These are phyloP conservation scores for Tricholoma matsutake DNA, from an alignment of 768 basidiomycete genomes.

Conservation along the genomic window DNA sequence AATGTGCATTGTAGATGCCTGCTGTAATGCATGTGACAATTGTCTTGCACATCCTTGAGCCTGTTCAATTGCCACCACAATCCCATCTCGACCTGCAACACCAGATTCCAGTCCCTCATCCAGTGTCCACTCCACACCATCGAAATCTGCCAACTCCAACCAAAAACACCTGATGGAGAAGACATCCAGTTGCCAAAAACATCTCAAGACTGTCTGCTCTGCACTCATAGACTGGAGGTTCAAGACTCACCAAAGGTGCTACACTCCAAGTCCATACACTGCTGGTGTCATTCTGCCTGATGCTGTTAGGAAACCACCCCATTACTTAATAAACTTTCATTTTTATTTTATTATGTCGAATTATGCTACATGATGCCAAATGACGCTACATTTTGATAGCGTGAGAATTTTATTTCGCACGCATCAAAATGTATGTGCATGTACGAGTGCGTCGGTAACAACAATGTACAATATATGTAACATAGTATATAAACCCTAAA, in stretches of 20 bases:
- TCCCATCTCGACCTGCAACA: neutral
- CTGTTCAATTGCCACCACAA: neutral
- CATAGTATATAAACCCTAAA: too few relatives aligned
- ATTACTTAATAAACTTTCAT: too few relatives aligned
- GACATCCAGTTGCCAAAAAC: conserved; percentile 6
- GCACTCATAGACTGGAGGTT: conserved; percentile 11
- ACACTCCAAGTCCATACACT: conserved; percentile 13
- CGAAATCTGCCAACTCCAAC: conserved; percentile 17
- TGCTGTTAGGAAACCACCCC: too few relatives aligned
- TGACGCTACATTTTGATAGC: too few relatives aligned
- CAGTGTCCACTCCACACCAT: conserved; percentile 1
- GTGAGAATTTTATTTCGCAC: too few relatives aligned
- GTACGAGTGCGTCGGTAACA: too few relatives aligned
- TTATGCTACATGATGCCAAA: too few relatives aligned
- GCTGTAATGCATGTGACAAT: neutral
- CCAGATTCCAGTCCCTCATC: neutral
- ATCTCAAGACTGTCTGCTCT: conserved; percentile 12
- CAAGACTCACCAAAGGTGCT: neutral
- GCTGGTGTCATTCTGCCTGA: conserved; percentile 24
- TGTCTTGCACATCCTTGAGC: neutral
- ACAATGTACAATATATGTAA: too few relatives aligned
- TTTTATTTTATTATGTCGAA: too few relatives aligned
- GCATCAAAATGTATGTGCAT: too few relatives aligned
- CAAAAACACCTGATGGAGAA: conserved; percentile 18
- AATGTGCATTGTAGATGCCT: neutral